A percentile compares a stretch with the other conserved stretches of the same genome.
Conservation (phyloP, 192 early-diverging fungal species). For the Coemansia javaensis region DNA sequence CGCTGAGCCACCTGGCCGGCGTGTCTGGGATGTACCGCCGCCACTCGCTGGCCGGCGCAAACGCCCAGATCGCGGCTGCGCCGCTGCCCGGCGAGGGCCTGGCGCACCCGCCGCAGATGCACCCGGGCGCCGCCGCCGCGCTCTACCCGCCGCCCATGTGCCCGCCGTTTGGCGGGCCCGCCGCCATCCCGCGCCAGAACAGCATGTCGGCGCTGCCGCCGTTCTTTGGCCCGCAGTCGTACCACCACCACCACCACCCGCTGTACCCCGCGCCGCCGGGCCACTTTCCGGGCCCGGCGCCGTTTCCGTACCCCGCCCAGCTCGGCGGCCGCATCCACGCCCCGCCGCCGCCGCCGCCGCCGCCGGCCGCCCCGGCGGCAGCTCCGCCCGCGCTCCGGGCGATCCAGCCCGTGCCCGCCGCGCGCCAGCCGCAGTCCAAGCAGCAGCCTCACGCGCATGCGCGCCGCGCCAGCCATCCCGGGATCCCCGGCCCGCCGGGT, state of each 20-base stretch:
- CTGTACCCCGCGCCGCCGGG: too few relatives aligned
- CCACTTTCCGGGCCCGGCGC: slow-evolving; percentile 1
- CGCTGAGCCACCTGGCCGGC: slow-evolving; percentile 16
- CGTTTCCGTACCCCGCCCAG: background rate
- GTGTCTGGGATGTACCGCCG: slow-evolving; percentile 29
- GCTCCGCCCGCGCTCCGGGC: background rate
- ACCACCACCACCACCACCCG: slow-evolving; percentile 16
- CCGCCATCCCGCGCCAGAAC: slow-evolving; percentile 12
- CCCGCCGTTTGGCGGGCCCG: slow-evolving; percentile 8
- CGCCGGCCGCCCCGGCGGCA: slow-evolving; percentile 3
- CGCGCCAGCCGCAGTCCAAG: too few relatives aligned
- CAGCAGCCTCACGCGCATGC: slow-evolving; percentile 24
- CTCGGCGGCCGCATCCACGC: too few relatives aligned
- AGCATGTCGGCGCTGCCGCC: slow-evolving; percentile 9
- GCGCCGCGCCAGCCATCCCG: slow-evolving; percentile 35
- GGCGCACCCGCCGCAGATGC: slow-evolving; percentile 8
- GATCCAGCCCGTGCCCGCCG: background rate
- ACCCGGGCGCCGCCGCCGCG: background rate
- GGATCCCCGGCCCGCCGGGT: slow-evolving; percentile 9
- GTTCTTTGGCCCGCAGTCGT: slow-evolving; percentile 1
- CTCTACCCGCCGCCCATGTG: background rate
- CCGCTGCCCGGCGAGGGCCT: background rate
- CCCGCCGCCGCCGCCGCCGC: slow-evolving; percentile 1
- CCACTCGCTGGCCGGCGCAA: slow-evolving; percentile 35
- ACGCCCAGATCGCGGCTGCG: background rate